phyloP scores from a whole-genome alignment of 2,329 filamentous ascomycete genomes.

The Penicillium griseofulvum region DNA sequence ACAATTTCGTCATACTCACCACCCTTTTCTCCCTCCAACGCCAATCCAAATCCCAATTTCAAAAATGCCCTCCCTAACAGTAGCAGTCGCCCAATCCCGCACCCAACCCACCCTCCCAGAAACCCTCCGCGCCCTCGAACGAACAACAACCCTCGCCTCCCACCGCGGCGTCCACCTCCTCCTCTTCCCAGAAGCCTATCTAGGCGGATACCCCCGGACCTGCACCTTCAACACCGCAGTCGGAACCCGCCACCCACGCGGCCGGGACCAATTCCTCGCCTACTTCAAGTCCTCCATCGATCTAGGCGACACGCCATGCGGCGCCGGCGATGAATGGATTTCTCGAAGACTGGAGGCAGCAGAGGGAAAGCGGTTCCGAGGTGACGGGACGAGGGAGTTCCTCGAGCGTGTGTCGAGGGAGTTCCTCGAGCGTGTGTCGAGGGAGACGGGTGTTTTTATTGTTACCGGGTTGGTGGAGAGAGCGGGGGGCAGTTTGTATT shows the following conservation, averaged over 20 bases:
- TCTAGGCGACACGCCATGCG: background rate
- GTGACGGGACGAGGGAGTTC: background rate
- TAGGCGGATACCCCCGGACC: constrained; percentile 91
- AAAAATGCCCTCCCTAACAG: constrained; percentile 3
- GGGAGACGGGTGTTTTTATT: constrained; percentile 60
- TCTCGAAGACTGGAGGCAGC: background rate
- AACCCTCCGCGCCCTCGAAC: constrained; percentile 63
- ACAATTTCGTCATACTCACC: no score
- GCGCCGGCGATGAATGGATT: background rate
- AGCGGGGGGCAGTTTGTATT: constrained; percentile 79
- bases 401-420: background rate
- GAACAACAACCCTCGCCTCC: constrained; percentile 62
- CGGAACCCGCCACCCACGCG: constrained; percentile 64
- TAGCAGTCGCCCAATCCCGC: constrained; percentile 2
- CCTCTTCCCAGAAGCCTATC: constrained; percentile 85
- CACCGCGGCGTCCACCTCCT: constrained; percentile 63
- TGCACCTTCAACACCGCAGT: constrained; percentile 72
- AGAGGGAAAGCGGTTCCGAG: background rate
- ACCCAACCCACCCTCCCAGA: background rate
- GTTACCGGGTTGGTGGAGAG: constrained; percentile 79
- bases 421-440: background rate
- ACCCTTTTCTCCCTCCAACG: no score
- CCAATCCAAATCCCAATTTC: background rate
- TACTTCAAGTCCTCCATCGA: constrained; percentile 47
- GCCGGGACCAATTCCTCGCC: constrained; percentile 76